Conservation (phyloP, 2,329 filamentous ascomycete genomes). For the Annulohypoxylon truncatum region DNA sequence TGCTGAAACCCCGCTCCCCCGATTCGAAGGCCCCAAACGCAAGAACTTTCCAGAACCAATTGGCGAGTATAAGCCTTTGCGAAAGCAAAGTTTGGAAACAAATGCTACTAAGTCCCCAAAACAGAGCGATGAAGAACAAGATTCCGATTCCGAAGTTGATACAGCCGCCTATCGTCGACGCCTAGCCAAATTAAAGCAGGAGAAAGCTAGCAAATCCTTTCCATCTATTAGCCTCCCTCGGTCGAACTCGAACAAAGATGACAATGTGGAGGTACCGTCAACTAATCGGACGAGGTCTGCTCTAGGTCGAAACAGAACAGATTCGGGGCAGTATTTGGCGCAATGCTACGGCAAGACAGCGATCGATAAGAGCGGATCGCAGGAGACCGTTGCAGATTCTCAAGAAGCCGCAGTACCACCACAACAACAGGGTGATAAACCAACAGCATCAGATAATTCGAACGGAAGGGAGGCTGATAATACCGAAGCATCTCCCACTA, state of each 20-base stretch:
- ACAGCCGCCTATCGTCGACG: constrained; percentile 43
- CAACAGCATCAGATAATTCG: constrained; percentile 4
- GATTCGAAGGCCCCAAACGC: constrained; percentile 17
- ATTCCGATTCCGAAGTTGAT: constrained; percentile 46
- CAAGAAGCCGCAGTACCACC: constrained; percentile 40
- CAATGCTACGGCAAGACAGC: constrained; percentile 34
- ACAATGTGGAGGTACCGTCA: constrained; percentile 49
- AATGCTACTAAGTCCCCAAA: constrained; percentile 33
- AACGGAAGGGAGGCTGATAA: constrained; percentile 3
- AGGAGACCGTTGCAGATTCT: constrained; percentile 50
- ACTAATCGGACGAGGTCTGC: constrained; percentile 43
- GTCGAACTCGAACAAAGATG: constrained; percentile 34
- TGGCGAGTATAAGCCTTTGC: constrained; percentile 44
- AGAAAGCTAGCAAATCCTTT: constrained; percentile 46
- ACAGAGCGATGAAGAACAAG: constrained; percentile 34
- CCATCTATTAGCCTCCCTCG: constrained; percentile 43
- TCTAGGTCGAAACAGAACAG: not conserved
- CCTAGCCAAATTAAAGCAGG: constrained; percentile 44
- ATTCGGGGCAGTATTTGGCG: constrained; percentile 30
- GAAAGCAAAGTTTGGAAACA: constrained; percentile 32
- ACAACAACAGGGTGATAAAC: constrained; percentile 6
- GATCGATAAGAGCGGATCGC: constrained; percentile 42
- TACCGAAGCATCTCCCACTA: not conserved
- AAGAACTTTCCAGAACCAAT: constrained; percentile 46
- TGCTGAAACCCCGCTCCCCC: constrained; percentile 34